Evolutionary conservation across 2,329 filamentous ascomycete genomes (phyloP), one percentile per base, ranked within the genome.

Genomic region (Incumbomyces lentus): DNA sequence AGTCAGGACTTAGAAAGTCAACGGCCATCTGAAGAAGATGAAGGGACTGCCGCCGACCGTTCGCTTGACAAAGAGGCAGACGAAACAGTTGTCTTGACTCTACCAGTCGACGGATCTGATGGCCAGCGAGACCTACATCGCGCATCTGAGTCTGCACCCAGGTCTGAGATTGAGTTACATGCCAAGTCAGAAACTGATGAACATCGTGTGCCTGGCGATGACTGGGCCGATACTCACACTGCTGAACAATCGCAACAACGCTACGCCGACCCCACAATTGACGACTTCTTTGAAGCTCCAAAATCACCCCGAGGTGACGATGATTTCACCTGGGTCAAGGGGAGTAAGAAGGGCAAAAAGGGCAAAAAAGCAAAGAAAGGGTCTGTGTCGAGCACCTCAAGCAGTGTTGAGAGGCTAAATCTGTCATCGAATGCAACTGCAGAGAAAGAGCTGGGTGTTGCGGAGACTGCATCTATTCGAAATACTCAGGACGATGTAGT

Each of bases 331-430:
- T 46, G 44, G 44, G 19, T 46, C 22, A 46, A 46, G 26, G 36
- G 44, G 22, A 40, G 22, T 17, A 46, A 46, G 44, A 46, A 46
- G 36, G 36, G 44, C 35, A 46, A 46, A 17, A 46, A 46, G 19
- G 29, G 29, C 14, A 46, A 40, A 37, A 46, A 46, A 17, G 36
- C 26, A 16, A 46, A 46, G 29, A 46, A 40, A 35, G 29, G 36
- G 2, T 39, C 41, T 2, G 14, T 35, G 5, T 44, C 44, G 5
- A 40, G 37, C 19, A 37, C 22, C 11, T 40, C 44, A 22, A 45
- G 42, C 16, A 45, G 18, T 17, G 19, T 31, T 22, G 40, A 33
- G 29, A 19, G 18, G 7, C 18, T 42, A 17, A 37, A 32, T 16
- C 33, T 33, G n/a, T 33, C 42, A 11, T 11, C 42, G n/a, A 45